Evolutionary conservation across 1,284 basidiomycete species (phyloP).

Genomic region (Leccinum pachyderme): DNA sequence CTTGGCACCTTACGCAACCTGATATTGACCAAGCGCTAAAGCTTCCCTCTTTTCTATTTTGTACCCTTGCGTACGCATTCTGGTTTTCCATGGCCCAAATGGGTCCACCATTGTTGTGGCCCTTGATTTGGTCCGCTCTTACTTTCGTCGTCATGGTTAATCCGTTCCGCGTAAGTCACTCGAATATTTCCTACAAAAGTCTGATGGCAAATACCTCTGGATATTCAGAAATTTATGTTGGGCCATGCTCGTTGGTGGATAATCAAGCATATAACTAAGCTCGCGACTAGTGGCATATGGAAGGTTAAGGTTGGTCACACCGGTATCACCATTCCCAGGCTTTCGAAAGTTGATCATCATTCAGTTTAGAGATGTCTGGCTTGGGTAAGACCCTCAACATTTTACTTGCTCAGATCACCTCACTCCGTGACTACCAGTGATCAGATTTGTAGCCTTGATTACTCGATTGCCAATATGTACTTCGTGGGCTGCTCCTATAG

Average conservation of each 20-base stretch:
- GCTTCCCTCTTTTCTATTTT: slow-evolving; percentile 78
- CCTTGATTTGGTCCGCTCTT: slow-evolving; percentile 80
- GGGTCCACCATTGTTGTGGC: slow-evolving; percentile 66
- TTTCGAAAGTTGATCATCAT: slow-evolving; percentile 2
- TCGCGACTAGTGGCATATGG: slow-evolving; percentile 71
- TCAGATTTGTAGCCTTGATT: slow-evolving; percentile 78
- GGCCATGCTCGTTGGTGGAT: slow-evolving; percentile 73
- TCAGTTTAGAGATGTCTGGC: slow-evolving; percentile 80
- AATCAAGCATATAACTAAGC: slow-evolving; percentile 56
- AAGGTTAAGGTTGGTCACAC: slow-evolving; percentile 65
- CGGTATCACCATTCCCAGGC: background rate
- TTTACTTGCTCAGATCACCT: slow-evolving; percentile 20
- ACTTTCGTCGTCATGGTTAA: slow-evolving; percentile 64
- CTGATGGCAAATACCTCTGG: background rate
- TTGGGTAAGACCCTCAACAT: slow-evolving; percentile 51
- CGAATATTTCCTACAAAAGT: background rate
- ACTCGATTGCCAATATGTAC: slow-evolving; percentile 72
- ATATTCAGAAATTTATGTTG: slow-evolving; percentile 23
- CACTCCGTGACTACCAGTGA: slow-evolving; percentile 50
- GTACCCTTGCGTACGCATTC: slow-evolving; percentile 77
- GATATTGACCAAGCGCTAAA: slow-evolving; percentile 31
- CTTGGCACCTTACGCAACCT: background rate
- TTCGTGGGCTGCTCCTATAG: slow-evolving; percentile 74
- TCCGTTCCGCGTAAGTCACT: slow-evolving; percentile 65
- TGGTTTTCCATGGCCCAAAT: slow-evolving; percentile 79